phyloP scores from a whole-genome alignment of 345 rosid genomes.

The Hirschfeldia incana region DNA sequence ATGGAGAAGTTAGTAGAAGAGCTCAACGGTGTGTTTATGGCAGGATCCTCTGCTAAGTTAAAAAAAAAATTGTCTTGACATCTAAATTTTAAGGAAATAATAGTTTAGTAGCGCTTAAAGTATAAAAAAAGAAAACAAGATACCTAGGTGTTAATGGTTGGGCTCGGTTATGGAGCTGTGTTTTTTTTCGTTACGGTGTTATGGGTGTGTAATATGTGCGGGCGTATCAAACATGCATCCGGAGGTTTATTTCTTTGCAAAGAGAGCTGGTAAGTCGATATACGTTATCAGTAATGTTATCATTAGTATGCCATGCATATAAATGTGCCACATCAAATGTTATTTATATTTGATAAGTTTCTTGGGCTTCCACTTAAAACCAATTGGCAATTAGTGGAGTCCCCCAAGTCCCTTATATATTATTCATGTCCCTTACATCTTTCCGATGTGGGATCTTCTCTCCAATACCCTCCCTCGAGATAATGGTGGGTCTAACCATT shows the following conservation, averaged over 20 bases:
- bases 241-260: neutral
- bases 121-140: too few relatives aligned
- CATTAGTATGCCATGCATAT: neutral
- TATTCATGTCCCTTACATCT: too few relatives aligned
- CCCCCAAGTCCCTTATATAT: too few relatives aligned
- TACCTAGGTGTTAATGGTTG: neutral
- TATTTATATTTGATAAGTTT: too few relatives aligned
- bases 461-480: too few relatives aligned
- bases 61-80: neutral
- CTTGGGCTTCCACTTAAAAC: too few relatives aligned
- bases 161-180: neutral
- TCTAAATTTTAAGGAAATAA: neutral
- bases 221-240: neutral
- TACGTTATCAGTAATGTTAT: neutral
- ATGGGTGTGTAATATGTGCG: neutral
- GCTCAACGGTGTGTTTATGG: neutral
- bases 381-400: too few relatives aligned
- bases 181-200: too few relatives aligned
- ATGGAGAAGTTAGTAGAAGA: conserved; percentile 40
- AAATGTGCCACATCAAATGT: neutral
- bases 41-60: neutral
- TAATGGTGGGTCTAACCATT: too few relatives aligned
- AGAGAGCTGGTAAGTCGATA: neutral
- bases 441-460: too few relatives aligned
- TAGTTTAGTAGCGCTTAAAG: neutral